A percentile compares a stretch with the other conserved stretches of the same genome.
Evolutionary conservation across 495 filamentous ascomycete genomes (phyloP).

Genomic region (Xylaria intraflava): DNA sequence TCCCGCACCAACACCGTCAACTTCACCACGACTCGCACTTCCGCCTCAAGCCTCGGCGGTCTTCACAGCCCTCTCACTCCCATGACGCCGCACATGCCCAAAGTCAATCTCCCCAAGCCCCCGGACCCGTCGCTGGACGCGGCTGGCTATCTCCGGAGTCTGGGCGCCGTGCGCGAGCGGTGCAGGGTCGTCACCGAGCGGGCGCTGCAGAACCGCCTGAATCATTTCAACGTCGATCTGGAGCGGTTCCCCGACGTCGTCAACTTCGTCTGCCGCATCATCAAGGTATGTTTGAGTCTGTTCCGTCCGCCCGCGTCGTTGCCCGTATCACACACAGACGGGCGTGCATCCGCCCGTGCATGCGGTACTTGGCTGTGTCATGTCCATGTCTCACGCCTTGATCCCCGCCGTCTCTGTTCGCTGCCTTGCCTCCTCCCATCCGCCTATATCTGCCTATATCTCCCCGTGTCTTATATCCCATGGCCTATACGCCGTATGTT

Average conservation of each 20-base stretch:
- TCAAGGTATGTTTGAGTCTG: conserved; percentile 61
- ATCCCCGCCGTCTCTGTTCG: background rate
- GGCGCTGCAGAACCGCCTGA: conserved; percentile 70
- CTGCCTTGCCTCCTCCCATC: background rate
- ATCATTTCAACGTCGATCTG: conserved; percentile 90
- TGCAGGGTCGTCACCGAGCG: conserved; percentile 65
- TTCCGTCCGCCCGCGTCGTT: no score
- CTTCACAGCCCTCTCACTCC: conserved; percentile 36
- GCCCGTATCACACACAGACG: no score
- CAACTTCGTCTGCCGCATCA: conserved; percentile 89
- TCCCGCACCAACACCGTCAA: conserved; percentile 14
- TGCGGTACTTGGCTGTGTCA: no score
- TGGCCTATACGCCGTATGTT: no score
- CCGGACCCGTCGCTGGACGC: conserved; percentile 90
- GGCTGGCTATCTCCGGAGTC: conserved; percentile 84
- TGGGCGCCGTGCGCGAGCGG: conserved; percentile 80
- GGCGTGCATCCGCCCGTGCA: no score
- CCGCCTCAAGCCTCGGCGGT: conserved; percentile 32
- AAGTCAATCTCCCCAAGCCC: conserved; percentile 68
- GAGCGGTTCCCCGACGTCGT: conserved; percentile 81
- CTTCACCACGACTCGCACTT: conserved; percentile 24
- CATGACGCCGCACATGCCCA: conserved; percentile 32
- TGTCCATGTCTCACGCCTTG: background rate
- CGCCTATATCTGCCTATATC: background rate
- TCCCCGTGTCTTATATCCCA: no score